Evolutionary conservation across 441 rosid genomes (phyloP), one percentile per base, ranked within the genome.

Genomic region (Euphorbia schlechtendalii): DNA sequence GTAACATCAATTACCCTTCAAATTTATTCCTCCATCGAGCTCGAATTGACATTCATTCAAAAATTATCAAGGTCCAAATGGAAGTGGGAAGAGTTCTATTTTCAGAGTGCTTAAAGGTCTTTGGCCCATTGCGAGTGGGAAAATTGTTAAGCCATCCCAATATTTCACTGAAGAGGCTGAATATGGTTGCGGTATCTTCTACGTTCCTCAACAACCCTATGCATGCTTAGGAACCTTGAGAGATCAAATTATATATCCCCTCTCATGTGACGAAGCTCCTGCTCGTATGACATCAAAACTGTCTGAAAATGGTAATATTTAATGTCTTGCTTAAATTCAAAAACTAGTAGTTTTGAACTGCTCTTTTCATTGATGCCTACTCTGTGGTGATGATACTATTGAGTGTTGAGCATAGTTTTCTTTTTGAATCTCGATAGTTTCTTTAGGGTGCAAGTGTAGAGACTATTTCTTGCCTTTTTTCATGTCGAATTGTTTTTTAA

Each of bases 241-340:
- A 80, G 99, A 95, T 86, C 99, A 95, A 75, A 90, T 92, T 70
- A 92, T 92, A 78, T 95, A 95, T 78, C 99, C 99, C 69, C 85
- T 95, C 63, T 95, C 99, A 40, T 76, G 62, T 22, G 89, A 87
- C 75, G 97, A 92, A 80, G 99, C 99, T 54, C n/a, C n/a, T n/a
- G 83, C 78, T 71, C 45, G 61, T 59, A 74, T 82, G 73, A 81
- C 81, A 63, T 61, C 79, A 65, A 83, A 84, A 76, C 64, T 84
- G 69, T 55, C 62, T 69, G 84, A 80, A 65, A 65, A 69, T 74
- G 97, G 98, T 90, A 81, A 71, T 56, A 13, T 66, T 20, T 46
- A n/a, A 46, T 32, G 49, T 46, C 45, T 74, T 48, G 57, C n/a
- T 46, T 15, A 46, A 46, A 15, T 15, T 46, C 18, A 15, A 43